Conservation (phyloP, 306 rosid genomes). For the Gastrolobium villosum region DNA sequence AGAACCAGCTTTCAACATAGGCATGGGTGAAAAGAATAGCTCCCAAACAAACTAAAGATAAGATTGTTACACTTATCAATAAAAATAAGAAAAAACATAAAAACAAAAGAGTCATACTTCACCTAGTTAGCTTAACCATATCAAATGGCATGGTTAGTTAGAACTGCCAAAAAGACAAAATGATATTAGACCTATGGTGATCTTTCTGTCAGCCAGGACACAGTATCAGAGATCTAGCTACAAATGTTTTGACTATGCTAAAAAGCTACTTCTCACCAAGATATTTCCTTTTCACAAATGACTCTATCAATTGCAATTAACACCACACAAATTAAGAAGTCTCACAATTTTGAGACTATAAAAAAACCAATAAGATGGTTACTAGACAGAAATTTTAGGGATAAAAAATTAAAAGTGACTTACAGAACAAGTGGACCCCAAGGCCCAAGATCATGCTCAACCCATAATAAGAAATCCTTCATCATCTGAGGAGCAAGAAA, state of each 20-base stretch:
- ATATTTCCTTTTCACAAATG: constrained; percentile 28
- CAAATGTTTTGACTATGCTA: not conserved
- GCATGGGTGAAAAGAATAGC: constrained; percentile 16
- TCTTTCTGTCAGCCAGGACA: not conserved
- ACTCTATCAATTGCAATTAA: constrained; percentile 32
- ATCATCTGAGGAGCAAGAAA: constrained; percentile 63
- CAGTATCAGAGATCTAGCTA: constrained; percentile 9
- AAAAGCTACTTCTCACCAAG: constrained; percentile 11
- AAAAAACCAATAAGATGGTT: not conserved
- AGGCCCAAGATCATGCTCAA: constrained; percentile 87
- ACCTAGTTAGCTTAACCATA: constrained; percentile 29
- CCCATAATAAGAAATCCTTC: constrained; percentile 94
- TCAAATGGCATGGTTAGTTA: constrained; percentile 3
- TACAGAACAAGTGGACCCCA: constrained; percentile 98
- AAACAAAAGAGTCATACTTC: constrained; percentile 15
- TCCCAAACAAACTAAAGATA: constrained; percentile 28
- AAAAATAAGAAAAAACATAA: constrained; percentile 29
- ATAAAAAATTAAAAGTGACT: constrained; percentile 49
- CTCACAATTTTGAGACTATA: not conserved
- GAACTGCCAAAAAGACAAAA: constrained; percentile 9
- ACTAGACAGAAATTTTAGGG: constrained; percentile 12
- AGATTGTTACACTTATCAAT: not conserved
- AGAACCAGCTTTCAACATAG: constrained; percentile 23
- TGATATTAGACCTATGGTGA: not conserved
- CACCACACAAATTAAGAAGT: constrained; percentile 31